Percentiles rank a stretch among this genome's conserved stretches.
phyloP scores from a whole-genome alignment of 2,329 filamentous ascomycete genomes.

The Ophiostoma triangulosporum region DNA sequence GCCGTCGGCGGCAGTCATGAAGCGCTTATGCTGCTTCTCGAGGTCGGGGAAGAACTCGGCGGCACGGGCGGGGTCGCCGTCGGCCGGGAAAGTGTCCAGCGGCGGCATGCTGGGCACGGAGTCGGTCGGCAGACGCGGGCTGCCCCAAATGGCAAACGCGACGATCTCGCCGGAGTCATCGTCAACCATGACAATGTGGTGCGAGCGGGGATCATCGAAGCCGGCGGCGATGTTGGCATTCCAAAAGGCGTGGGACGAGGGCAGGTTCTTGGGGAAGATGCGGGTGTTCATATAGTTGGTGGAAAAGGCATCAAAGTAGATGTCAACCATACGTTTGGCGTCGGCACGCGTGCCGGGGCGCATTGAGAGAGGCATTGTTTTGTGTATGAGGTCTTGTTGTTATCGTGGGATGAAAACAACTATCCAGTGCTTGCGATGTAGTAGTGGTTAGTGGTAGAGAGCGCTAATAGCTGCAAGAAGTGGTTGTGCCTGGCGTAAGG shows the following conservation, averaged over 20 bases:
- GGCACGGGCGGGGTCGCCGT: slow-evolving; percentile 24
- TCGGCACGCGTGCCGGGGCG: slow-evolving; percentile 29
- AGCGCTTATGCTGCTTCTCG: slow-evolving; percentile 20
- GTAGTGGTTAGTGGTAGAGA: too few relatives aligned
- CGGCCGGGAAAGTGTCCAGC: slow-evolving; percentile 26
- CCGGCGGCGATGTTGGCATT: slow-evolving; percentile 22
- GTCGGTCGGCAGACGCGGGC: slow-evolving; percentile 15
- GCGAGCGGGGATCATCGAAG: slow-evolving; percentile 24
- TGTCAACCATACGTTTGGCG: slow-evolving; percentile 24
- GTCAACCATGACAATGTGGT: slow-evolving; percentile 26
- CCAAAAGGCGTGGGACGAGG: slow-evolving; percentile 24
- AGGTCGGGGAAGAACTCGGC: slow-evolving; percentile 28
- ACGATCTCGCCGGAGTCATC: slow-evolving; percentile 19
- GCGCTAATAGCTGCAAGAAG: too few relatives aligned
- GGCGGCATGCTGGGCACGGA: slow-evolving; percentile 14
- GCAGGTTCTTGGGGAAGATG: slow-evolving; percentile 23
- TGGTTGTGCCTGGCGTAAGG: too few relatives aligned
- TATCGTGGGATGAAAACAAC: too few relatives aligned
- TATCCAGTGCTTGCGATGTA: too few relatives aligned
- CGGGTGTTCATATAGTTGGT: slow-evolving; percentile 23
- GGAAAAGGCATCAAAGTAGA: slow-evolving; percentile 33
- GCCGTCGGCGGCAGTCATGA: slow-evolving; percentile 24
- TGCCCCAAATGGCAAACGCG: slow-evolving; percentile 35
- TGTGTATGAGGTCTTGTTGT: neutral
- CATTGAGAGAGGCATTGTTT: slow-evolving; percentile 16